These are phyloP conservation scores for Podospora didyma DNA, from an alignment of 495 filamentous ascomycete genomes.

Conservation along the genomic window DNA sequence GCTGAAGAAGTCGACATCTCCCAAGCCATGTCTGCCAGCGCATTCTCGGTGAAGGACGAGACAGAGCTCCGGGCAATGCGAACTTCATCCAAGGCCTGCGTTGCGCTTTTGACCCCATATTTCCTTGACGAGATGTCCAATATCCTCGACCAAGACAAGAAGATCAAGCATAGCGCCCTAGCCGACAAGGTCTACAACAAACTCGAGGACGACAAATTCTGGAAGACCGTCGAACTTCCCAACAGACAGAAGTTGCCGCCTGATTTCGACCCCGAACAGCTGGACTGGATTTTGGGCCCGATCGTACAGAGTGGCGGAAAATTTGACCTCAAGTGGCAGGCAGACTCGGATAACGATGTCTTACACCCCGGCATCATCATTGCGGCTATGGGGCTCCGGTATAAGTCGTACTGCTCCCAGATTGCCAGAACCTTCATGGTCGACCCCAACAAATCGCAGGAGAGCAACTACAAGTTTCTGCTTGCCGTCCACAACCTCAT, in stretches of 20 bases:
- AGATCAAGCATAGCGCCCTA: slow-evolving; percentile 83
- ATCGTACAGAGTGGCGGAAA: slow-evolving; percentile 91
- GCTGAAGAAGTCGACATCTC: slow-evolving; percentile 86
- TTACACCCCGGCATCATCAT: slow-evolving; percentile 94
- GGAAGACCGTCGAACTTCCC: slow-evolving; percentile 67
- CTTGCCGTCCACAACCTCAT: slow-evolving; percentile 76
- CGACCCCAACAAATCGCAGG: slow-evolving; percentile 91
- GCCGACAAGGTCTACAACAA: slow-evolving; percentile 82
- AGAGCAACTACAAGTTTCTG: slow-evolving; percentile 92
- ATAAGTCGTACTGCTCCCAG: slow-evolving; percentile 88
- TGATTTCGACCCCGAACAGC: slow-evolving; percentile 84
- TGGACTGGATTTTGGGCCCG: slow-evolving; percentile 93
- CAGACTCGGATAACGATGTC: slow-evolving; percentile 71
- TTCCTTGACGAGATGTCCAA: slow-evolving; percentile 97
- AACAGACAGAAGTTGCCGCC: slow-evolving; percentile 69
- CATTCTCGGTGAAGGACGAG: slow-evolving; percentile 94
- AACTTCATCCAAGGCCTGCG: slow-evolving; percentile 86
- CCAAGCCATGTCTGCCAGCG: slow-evolving; percentile 71
- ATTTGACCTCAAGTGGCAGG: slow-evolving; percentile 80
- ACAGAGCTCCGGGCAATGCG: slow-evolving; percentile 91
- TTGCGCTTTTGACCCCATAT: slow-evolving; percentile 86
- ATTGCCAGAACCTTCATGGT: slow-evolving; percentile 93
- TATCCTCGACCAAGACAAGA: slow-evolving; percentile 91
- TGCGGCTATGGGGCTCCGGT: slow-evolving; percentile 83
- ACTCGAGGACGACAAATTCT: slow-evolving; percentile 89